Base-by-base conservation (phyloP, 2,329 filamentous ascomycete species). In the Ophiostoma novo-ulmi region DNA sequence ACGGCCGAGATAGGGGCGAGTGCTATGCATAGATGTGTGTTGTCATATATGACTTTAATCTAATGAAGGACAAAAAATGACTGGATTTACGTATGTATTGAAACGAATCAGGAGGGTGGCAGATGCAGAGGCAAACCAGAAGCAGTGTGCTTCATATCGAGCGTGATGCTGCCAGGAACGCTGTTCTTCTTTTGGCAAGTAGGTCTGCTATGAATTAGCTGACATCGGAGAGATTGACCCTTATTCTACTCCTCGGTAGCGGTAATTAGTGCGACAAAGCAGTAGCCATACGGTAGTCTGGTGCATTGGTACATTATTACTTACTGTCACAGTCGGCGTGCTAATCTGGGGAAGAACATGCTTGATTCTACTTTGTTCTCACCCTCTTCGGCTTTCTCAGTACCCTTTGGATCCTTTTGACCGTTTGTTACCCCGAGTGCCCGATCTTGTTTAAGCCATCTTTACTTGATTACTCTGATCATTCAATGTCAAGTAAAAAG, bases 1-100 rank as follows among this genome's bases (percentile, higher is more conserved):
- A 73, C 44, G 73, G 73, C 70, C 72, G 73, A 74, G 72, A 74
- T 71, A 72, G 67, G 52, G 70, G 69, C 70, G 72, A 70, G 58
- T 22, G 35, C 17, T 39, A 69, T 39, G n/a, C 68, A 48, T 22
- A 69, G 38, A 55, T 44, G 22, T 20, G 22, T 63, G 20, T 35
- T 13, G 36, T 68, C 10, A 20, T 48, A 22, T 48, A 13, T 35
- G 5, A 17, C 36, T 68, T 48, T 35, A 31, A 48, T 20, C 31
- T 31, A 31, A 31, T 17, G n/a, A 48, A n/a, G 44, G 17, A 10
- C 44, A 7, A n/a, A 17, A 48, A 3, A 8, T n/a, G 44, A n/a
- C 44, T 48, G 6, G 8, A 48, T n/a, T n/a, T n/a, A n/a, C n/a
- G n/a, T n/a, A n/a, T 8, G 8, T 8, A n/a, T 2, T n/a, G 44